Evolutionary conservation across 2,329 filamentous ascomycete genomes (phyloP), one percentile per base, ranked within the genome.

Genomic region (Byssochlamys sp.): DNA sequence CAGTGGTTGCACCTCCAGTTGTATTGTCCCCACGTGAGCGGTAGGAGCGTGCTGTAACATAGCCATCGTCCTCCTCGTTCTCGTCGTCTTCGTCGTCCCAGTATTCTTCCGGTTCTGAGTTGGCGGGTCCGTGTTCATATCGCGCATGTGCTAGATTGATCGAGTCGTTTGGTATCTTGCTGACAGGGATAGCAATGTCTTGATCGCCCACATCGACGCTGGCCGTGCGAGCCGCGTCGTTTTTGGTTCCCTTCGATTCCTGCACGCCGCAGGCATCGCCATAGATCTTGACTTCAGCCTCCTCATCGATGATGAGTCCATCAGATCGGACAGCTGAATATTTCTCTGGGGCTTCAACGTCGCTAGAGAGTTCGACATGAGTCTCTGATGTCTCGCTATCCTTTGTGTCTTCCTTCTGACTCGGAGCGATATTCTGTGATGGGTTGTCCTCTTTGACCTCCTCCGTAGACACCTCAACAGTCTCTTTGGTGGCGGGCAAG

Each of bases 11-110:
- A 33, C 80, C 83, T 19, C 82, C 81, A 28, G 84, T 88, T 51
- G 89, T 88, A 64, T 88, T 88, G 54, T 91, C 89, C 25, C 84
- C 82, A 62, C 85, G 84, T 10, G 89, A 91, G 64, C 87, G 85
- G 45, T 89, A 85, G 2, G 90, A 94, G 26, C 85, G 86, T 58
- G 89, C 89, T 25, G 88, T 91, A 58, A 87, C 87, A 64, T 85
- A 86, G 25, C 81, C 83, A 68, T 86, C 83, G n/a, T 85, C 83
- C 55, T 85, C 83, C 59, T 83, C 84, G 61, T 91, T 89, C 11
- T 89, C 88, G 27, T 92, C 87, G 14, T 88, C 87, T 19, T 91
- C 88, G 14, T 85, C 81, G 26, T 89, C 86, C 86, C 86, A 90
- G 65, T 86, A 88, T 69, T 91, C 88, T 64, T 90, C 87, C 0